Base-by-base conservation (phyloP, 148 eudicot genomes). In the Rhododendron molle region DNA sequence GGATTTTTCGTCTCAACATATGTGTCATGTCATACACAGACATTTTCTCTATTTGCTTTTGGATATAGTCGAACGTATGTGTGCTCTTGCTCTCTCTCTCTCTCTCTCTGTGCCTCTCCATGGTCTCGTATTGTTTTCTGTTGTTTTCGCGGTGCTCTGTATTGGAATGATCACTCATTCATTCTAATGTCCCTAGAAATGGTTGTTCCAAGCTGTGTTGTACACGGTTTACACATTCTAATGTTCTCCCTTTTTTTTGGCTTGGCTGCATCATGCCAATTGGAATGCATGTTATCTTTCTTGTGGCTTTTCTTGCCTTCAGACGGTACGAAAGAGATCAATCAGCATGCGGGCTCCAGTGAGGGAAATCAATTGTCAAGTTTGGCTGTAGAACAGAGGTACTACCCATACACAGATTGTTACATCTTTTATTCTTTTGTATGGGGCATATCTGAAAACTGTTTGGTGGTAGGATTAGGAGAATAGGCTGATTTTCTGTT, bases 311-410 rank as follows among this genome's bases (percentile, higher is more conserved):
- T 28, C 81, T 49, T 84, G 47, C 78, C 81, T 82, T 84, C 89
- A 95, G 98, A 95, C 77, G 85, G 87, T 56, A 79, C 89, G 52
- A 95, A 95, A 88, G 95, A 90, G 89, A 88, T 76, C 83, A 92
- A 80, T 84, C 91, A 87, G 90, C 90, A 85, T n/a, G 60, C 88
- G 26, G 90, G 67, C 85, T 88, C 92, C 80, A 77, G 81, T 15
- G 86, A 87, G 81, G 67, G 83, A 20, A 87, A 85, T 76, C 85
- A 83, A 85, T 84, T 50, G 46, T 26, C 89, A 85, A 76, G 83
- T 77, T 67, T 83, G 50, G 86, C 86, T 30, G 91, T 78, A 87
- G 91, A 84, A 32, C 84, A 85, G 76, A 91, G 92, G 92, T 91
- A 34, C 10, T 26, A 30, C 76, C 18, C 18, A 14, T 73, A 14